Evolutionary conservation across 1,284 basidiomycete genomes (phyloP).

Genomic region (Irpex sp.): DNA sequence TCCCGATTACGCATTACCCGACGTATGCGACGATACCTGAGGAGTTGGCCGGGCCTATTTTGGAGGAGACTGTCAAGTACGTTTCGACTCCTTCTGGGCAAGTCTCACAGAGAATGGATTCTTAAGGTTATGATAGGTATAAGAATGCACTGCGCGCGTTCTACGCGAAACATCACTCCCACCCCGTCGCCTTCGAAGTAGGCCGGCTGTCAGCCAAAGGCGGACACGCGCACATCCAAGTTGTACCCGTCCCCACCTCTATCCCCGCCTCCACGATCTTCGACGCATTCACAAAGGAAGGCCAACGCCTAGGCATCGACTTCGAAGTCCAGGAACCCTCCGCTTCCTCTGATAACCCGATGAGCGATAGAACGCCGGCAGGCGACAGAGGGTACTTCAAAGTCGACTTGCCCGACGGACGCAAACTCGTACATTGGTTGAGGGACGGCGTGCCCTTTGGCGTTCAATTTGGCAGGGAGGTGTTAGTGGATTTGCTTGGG

Average conservation of each 20-base stretch:
- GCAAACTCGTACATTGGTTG: conserved; percentile 79
- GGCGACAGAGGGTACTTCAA: conserved; percentile 77
- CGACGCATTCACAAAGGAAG: conserved; percentile 65
- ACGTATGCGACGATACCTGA: conserved; percentile 60
- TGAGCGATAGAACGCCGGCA: too few relatives aligned
- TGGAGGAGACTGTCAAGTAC: conserved; percentile 81
- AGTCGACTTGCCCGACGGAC: conserved; percentile 85
- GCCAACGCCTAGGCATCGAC: conserved; percentile 58
- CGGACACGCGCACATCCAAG: conserved; percentile 92
- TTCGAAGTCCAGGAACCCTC: conserved; percentile 54
- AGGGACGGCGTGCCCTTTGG: conserved; percentile 75
- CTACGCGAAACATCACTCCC: conserved; percentile 66
- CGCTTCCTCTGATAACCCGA: too few relatives aligned
- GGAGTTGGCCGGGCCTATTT: conserved; percentile 69
- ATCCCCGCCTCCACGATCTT: conserved; percentile 50
- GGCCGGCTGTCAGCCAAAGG: conserved; percentile 77
- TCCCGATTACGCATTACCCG: conserved; percentile 72
- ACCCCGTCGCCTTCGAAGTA: conserved; percentile 83
- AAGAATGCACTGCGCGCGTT: conserved; percentile 69
- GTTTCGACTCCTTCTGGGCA: too few relatives aligned
- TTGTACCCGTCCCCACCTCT: conserved; percentile 73
- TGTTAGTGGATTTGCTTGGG: conserved; percentile 68
- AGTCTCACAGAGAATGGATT: too few relatives aligned
- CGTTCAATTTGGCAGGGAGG: conserved; percentile 90
- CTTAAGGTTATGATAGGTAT: conserved; percentile 45